Conservation (phyloP, 2,329 filamentous ascomycete species). For the Talaromyces piceae region DNA sequence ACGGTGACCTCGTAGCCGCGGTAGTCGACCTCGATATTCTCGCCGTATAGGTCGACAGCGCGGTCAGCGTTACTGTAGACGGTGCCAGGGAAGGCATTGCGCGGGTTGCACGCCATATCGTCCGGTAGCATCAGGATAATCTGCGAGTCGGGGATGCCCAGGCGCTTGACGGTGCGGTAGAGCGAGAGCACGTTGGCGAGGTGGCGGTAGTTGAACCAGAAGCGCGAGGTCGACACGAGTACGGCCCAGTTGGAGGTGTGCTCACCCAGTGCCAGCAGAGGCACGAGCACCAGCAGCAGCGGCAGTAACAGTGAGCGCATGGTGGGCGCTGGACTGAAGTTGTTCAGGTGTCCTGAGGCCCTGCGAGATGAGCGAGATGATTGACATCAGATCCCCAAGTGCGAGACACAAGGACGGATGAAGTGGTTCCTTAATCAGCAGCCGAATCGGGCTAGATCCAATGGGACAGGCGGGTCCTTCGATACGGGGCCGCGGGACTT, state of each 20-base stretch:
- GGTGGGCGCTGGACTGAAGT: constrained; percentile 5
- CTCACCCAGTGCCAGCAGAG: constrained; percentile 20
- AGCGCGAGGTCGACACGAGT: constrained; percentile 94
- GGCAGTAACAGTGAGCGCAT: constrained; percentile 22
- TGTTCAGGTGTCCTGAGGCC: neutral
- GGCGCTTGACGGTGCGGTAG: constrained; percentile 94
- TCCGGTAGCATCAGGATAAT: constrained; percentile 99
- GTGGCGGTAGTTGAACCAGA: constrained; percentile 99
- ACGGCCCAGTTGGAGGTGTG: constrained; percentile 99
- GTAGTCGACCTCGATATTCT: constrained; percentile 99
- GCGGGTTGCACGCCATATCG: constrained; percentile 98
- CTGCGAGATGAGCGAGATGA: neutral
- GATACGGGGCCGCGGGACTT: neutral
- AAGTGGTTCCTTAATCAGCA: neutral
- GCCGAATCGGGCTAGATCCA: neutral
- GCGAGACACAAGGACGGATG: neutral
- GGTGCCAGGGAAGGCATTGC: constrained; percentile 93
- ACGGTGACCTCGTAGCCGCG: constrained; percentile 97
- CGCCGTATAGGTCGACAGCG: constrained; percentile 90
- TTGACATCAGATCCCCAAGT: no score
- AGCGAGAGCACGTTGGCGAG: constrained; percentile 95
- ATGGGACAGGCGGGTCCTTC: neutral
- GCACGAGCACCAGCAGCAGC: constrained; percentile 19
- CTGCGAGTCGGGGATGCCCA: constrained; percentile 95
- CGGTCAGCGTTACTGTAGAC: constrained; percentile 98